Base-by-base conservation (phyloP, 2,329 filamentous ascomycete species). In the Ophiostoma sp. region DNA sequence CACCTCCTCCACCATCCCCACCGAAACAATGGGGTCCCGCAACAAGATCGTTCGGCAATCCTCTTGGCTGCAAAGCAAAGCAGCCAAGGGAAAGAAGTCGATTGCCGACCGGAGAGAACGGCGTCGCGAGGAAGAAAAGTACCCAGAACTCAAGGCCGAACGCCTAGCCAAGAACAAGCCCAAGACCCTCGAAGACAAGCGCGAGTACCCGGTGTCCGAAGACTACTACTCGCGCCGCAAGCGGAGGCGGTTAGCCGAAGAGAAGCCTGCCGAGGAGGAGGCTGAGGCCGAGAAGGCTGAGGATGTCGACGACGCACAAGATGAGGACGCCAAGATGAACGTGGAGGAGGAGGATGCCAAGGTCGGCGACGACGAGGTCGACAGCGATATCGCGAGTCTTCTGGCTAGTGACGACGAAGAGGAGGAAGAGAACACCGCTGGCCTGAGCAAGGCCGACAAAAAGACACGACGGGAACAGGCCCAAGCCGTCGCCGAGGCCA, bases 1-100 rank as follows among this genome's bases (percentile, higher is more conserved):
- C 42, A 50, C 22, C 22, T 4, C 22, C 31, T 19, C 17, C 25
- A 15, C 28, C 42, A n/a, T n/a, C 4, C 33, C 15, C 19, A 31
- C 55, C 31, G 28, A n/a, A 33, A 72, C n/a, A 50, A 77, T 77
- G 76, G 71, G 71, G 8, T 17, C 70, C 2, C 87, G 86, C 75
- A 97, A 97, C 83, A 98, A 97, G 82, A 83, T 93, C 28, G 91
- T 91, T 80, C 88, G 96, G 75, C 89, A 96, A 80, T 87, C 91
- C 78, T 87, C 95, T 74, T 92, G 94, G 79, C 86, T 97, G 74
- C 90, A 93, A 77, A 88, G 92, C 79, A 98, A 78, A 68, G 73
- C 73, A n/a, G 71, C 70, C 7, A 75, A 75, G 48, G 72, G 76
- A 80, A 91, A 90, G 79, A 85, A 90, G 64, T 93, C 92, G 78